These are phyloP conservation scores for Cyclotella atomus DNA, from an alignment of 108 stramenopile species.

Conservation along the genomic window DNA sequence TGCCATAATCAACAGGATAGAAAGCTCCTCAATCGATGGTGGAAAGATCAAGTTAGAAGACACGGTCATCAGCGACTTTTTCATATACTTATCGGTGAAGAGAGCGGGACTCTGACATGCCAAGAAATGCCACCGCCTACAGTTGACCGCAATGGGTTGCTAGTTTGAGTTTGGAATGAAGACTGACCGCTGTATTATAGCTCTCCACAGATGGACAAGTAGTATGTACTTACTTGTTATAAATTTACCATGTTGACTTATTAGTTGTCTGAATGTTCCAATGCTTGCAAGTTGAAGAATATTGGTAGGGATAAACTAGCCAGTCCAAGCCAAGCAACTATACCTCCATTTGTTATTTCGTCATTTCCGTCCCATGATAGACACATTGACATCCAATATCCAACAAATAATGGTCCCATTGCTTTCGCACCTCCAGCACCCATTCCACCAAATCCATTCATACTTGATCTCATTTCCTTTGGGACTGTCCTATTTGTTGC, in stretches of 20 bases:
- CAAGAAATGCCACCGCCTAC: background rate
- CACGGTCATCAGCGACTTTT: constrained; percentile 69
- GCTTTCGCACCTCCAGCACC: constrained; percentile 67
- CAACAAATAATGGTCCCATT: constrained; percentile 63
- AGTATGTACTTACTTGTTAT: background rate
- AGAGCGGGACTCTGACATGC: constrained; percentile 74
- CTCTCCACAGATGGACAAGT: background rate
- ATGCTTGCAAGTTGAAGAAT: background rate
- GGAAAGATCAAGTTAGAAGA: constrained; percentile 75
- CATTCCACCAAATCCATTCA: constrained; percentile 71
- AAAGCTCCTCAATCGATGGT: constrained; percentile 75
- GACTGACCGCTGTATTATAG: background rate
- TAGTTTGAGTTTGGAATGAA: constrained; percentile 5
- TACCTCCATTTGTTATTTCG: background rate
- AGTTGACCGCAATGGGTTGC: constrained; percentile 6
- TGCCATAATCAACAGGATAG: constrained; percentile 80
- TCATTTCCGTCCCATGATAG: constrained; percentile 16
- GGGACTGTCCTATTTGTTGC: constrained; percentile 67
- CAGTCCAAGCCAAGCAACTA: constrained; percentile 18
- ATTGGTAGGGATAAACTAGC: background rate
- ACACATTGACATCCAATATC: constrained; percentile 42
- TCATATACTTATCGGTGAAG: constrained; percentile 77
- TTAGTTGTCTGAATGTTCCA: constrained; percentile 1
- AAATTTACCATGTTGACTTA: background rate
- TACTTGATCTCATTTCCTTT: constrained; percentile 57